A percentile compares a stretch with the other conserved stretches of the same genome.
phyloP scores from a whole-genome alignment of 148 eudicot genomes.

The Rhododendron ovatum region DNA sequence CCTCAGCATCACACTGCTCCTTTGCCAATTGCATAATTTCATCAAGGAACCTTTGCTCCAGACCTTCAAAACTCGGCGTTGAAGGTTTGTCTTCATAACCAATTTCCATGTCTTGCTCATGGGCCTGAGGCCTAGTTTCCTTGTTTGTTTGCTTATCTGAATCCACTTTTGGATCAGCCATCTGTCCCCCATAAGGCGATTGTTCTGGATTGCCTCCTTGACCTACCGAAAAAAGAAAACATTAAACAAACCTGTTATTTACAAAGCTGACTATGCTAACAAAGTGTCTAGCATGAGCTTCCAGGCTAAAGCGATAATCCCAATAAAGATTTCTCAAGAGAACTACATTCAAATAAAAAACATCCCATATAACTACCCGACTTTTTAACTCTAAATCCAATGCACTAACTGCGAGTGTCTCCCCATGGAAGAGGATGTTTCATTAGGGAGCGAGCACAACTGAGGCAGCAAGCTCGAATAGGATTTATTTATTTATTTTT shows the following conservation, averaged over 20 bases:
- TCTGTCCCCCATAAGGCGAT: constrained; percentile 31
- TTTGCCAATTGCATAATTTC: constrained; percentile 40
- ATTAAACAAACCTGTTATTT: not conserved
- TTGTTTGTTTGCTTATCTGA: constrained; percentile 20
- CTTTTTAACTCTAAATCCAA: too few relatives aligned
- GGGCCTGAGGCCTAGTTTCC: not conserved
- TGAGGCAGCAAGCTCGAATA: not conserved
- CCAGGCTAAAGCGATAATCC: not conserved
- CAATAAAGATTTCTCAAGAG: not conserved
- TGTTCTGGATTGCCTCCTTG: constrained; percentile 31
- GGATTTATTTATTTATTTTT: not conserved
- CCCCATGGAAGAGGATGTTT: not conserved
- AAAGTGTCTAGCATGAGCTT: not conserved
- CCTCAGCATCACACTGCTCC: constrained; percentile 54
- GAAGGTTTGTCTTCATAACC: constrained; percentile 50
- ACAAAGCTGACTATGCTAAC: not conserved
- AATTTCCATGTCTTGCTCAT: constrained; percentile 52
- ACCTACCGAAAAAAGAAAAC: constrained; percentile 16
- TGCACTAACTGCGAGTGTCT: not conserved
- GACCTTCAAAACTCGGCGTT: constrained; percentile 32
- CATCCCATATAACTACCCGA: not conserved
- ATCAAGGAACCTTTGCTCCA: constrained; percentile 46
- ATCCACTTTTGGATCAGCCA: constrained; percentile 26
- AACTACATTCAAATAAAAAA: not conserved
- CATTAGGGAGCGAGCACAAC: not conserved